Evolutionary conservation across 2,329 filamentous ascomycete species (phyloP), one percentile per base, ranked within the genome.

Genomic region (Dactylellina leptospora): DNA sequence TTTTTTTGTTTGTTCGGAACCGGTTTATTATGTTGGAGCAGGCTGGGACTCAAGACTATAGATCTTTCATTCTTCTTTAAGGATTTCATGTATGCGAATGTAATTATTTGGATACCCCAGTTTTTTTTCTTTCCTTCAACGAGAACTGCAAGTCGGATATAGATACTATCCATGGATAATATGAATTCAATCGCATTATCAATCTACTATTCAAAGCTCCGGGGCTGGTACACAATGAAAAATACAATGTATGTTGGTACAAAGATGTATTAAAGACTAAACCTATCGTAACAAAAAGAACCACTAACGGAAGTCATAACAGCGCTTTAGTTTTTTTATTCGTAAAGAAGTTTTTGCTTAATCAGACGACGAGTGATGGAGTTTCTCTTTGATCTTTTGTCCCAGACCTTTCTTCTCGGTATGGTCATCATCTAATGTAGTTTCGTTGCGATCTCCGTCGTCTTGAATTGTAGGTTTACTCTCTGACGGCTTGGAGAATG

Each of bases 331-430:
- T n/a, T n/a, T n/a, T n/a, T n/a, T n/a, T n/a, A n/a, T n/a, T n/a
- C n/a, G n/a, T n/a, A n/a, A n/a, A n/a, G n/a, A n/a, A n/a, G n/a
- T n/a, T n/a, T n/a, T n/a, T n/a, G n/a, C n/a, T 22, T 44, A 16
- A 3, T 27, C 16, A 33, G 42, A 25, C 4, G 66, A 62, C 13
- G 66, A 63, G 58, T 62, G 69, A 79, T 89, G 87, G 69, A 90
- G 80, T 82, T 90, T 90, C 62, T 85, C 84, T 84, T 90, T 90
- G 79, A 90, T 85, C 81, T 88, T 76, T 25, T 74, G 56, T 4
- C 54, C 53, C 1, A 76, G 20, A 5, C 74, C 64, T 23, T 75
- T 75, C 53, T 75, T 73, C 9, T 71, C 69, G 23, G 23, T 22
- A 18, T n/a, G 13, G 11, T 18, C 4, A 20, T n/a, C 18, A 16